Base-by-base conservation (phyloP, 2,329 filamentous ascomycete species). In the Botryotinia narcissicola region DNA sequence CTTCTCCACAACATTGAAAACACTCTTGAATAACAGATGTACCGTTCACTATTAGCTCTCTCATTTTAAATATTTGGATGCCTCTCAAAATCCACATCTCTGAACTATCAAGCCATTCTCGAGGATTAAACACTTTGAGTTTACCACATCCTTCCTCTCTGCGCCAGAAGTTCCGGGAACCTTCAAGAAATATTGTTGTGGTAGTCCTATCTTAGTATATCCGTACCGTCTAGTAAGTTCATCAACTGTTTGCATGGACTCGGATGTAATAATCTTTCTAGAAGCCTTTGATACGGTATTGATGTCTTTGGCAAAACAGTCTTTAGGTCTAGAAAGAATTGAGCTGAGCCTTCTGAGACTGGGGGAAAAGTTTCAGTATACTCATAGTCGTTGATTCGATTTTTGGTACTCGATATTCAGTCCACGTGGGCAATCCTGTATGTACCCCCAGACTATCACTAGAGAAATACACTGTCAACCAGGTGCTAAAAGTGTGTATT, bases 251-350 rank as follows among this genome's bases (percentile, higher is more conserved):
- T 54, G 14, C 25, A 16, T 16, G 4, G 2, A 51, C 25, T 51
- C 12, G 25, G 12, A n/a, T 51, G 4, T 6, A n/a, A 12, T 51
- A 12, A n/a, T n/a, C 3, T 7, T 16, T 7, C 0, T 7, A 1
- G 1, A 25, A 25, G 12, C 12, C 48, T 51, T 2, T 16, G 25
- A 2, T 9, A 16, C 12, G 16, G 25, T 51, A 12, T 16, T n/a
- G 48, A 51, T n/a, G 25, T n/a, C 10, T n/a, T n/a, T 51, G 5
- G 6, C 10, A 6, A n/a, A 51, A 7, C 1, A n/a, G 6, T 1
- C 25, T n/a, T 51, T 4, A 51, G 12, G 6, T 16, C 4, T 3
- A 16, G 25, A 51, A 10, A 51, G 9, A 0, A 48, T 7, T 51
- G 5, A n/a, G 1, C n/a, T 14, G 12, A 16, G 2, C 5, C 25